Conservation (phyloP, 371 early-diverging fungal species). For the Mortierella sp. region DNA sequence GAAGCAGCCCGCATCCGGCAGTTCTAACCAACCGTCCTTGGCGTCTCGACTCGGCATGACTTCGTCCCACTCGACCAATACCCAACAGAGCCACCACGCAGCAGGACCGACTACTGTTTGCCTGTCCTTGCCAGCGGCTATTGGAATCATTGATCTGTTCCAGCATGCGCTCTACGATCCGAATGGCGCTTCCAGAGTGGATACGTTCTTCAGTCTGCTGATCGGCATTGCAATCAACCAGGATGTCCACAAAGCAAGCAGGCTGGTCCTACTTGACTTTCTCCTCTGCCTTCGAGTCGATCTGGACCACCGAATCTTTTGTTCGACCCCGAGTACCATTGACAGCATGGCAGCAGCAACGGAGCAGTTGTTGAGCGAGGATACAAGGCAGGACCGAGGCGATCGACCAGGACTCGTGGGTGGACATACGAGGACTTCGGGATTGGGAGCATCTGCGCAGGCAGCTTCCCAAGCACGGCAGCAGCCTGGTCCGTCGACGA, state of each 20-base stretch:
- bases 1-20: constrained; percentile 25
- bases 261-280: constrained; percentile 68
- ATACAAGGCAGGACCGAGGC: constrained; percentile 42
- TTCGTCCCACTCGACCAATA: constrained; percentile 33
- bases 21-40: constrained; percentile 26
- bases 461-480: not conserved
- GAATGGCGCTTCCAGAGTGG: constrained; percentile 55
- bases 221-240: constrained; percentile 62
- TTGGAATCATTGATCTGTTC: constrained; percentile 56
- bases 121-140: constrained; percentile 44
- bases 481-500: constrained; percentile 16
- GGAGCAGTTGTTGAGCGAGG: constrained; percentile 42
- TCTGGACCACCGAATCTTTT: constrained; percentile 70
- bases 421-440: constrained; percentile 14
- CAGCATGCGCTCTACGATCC: constrained; percentile 57
- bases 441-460: not conserved
- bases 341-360: constrained; percentile 46
- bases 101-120: constrained; percentile 28
- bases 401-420: constrained; percentile 18
- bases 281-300: constrained; percentile 69
- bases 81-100: constrained; percentile 9
- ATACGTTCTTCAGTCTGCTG: constrained; percentile 64
- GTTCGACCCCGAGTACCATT: constrained; percentile 41
- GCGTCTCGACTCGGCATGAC: constrained; percentile 50
- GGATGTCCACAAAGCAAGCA: constrained; percentile 63